Base-by-base conservation (phyloP, 2,329 filamentous ascomycete species). In the Elsinoe necatrix region DNA sequence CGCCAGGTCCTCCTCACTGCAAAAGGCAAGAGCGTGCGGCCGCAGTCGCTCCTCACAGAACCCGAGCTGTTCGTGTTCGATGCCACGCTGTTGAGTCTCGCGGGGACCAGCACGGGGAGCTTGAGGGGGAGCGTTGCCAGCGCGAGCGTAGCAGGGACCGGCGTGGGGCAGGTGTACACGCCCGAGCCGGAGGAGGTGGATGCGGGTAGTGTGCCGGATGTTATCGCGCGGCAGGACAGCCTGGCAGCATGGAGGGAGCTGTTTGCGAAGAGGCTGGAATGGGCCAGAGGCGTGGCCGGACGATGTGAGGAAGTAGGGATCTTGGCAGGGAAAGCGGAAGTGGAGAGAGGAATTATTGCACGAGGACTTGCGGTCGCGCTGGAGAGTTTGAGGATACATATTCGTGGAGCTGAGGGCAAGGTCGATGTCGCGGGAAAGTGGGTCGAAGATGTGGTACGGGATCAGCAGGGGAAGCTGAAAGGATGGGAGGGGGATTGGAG, bases 31-130 rank as follows among this genome's bases (percentile, higher is more conserved):
- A 87, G 89, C 64, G 83, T 93, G 66, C 91, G 91, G 72, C 76
- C 84, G 34, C 87, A 92, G 67, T 86, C 83, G 34, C 79, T 96
- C 48, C 81, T 89, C 62, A 83, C 82, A 34, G 92, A 96, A 80
- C 88, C 83, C 63, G 90, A 97, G 69, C 84, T 98, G 57, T 97
- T 87, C 69, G 82, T 97, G 54, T 98, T 95, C 72, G 90, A 96
- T 71, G 86, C 90, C 60, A 83, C 73, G 68, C 67, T 75, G 65
- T 59, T 70, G 67, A 71, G 61, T 66, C 67, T 63, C 60, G 64
- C 59, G 71, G 81, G 60, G 66, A 74, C 66, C 65, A 69, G 52
- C 73, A 78, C 50, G 21, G 61, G 59, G 16, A 52, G 48, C 25
- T 18, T 56, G 35, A 58, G 62, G 37, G 52, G 54, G 14, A 60